Percentiles rank a stretch among this genome's conserved stretches.
These are phyloP conservation scores for Diaporthe sp. DNA, from an alignment of 2,329 filamentous ascomycete species.

Conservation along the genomic window DNA sequence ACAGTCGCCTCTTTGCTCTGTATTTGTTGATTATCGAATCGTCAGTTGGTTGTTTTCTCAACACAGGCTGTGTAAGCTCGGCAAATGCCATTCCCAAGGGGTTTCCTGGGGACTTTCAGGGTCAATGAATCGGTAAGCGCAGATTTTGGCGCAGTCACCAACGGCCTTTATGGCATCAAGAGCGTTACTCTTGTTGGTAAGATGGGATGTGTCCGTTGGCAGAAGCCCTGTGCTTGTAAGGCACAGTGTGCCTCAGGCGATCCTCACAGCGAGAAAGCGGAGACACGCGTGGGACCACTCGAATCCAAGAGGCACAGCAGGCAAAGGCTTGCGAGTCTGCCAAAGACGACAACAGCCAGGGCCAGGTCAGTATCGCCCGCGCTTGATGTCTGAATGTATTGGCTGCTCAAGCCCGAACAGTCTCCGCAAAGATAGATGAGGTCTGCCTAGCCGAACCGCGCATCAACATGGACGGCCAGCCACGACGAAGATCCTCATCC, in stretches of 20 bases:
- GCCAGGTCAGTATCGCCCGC: conserved; percentile 11
- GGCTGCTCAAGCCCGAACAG: not conserved
- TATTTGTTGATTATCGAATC: not conserved
- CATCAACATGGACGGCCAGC: not conserved
- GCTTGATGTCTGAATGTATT: not conserved
- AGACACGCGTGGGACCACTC: conserved; percentile 1
- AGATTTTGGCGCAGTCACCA: not conserved
- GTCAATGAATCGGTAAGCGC: not conserved
- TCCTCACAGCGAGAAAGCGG: conserved; percentile 10
- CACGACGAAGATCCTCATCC: conserved; percentile 6
- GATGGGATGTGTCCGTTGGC: conserved; percentile 20
- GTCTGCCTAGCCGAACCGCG: not conserved
- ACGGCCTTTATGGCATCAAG: not conserved
- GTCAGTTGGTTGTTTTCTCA: conserved; percentile 7
- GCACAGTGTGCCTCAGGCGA: conserved; percentile 17
- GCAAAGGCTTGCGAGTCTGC: not conserved
- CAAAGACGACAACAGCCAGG: not conserved
- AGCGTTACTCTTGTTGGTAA: conserved; percentile 22
- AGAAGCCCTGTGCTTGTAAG: conserved; percentile 13
- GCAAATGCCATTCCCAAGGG: not conserved
- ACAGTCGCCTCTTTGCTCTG: not conserved
- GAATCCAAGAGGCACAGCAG: conserved; percentile 18
- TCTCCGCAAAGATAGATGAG: not conserved
- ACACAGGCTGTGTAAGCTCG: not conserved
- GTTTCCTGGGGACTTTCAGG: not conserved